Conservation (phyloP, 1,284 basidiomycete species). For the Cutaneotrichosporon sp. region DNA sequence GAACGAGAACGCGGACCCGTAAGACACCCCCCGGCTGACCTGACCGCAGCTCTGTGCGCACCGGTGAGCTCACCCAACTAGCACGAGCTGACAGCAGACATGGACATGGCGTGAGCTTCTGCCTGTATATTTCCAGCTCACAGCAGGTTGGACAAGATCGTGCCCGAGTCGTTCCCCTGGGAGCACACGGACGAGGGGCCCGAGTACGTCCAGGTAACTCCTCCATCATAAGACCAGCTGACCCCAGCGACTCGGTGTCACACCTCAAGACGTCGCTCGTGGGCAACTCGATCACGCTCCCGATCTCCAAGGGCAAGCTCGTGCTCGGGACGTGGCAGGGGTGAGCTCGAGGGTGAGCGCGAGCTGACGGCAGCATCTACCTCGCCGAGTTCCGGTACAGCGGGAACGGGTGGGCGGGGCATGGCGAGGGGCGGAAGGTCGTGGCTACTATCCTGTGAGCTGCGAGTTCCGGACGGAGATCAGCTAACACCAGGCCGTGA, state of each 20-base stretch:
- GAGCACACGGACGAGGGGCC: constrained; percentile 86
- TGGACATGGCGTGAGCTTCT: constrained; percentile 54
- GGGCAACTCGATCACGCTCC: constrained; percentile 77
- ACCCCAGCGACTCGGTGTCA: constrained; percentile 62
- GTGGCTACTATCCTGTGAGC: constrained; percentile 46
- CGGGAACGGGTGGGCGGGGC: constrained; percentile 47
- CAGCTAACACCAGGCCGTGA: constrained; percentile 4
- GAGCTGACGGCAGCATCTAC: constrained; percentile 31
- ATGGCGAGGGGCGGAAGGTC: constrained; percentile 45
- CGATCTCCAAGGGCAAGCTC: constrained; percentile 77
- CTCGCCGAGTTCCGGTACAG: constrained; percentile 44
- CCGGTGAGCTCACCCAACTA: constrained; percentile 9
- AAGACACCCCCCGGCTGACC: constrained; percentile 18
- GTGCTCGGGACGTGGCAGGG: constrained; percentile 91
- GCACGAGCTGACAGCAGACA: constrained; percentile 49
- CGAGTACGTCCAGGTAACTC: constrained; percentile 73
- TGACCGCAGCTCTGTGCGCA: constrained; percentile 10
- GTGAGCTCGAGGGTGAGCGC: not conserved
- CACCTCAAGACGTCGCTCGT: constrained; percentile 86
- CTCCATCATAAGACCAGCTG: no score
- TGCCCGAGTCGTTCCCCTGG: constrained; percentile 86
- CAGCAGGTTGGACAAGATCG: constrained; percentile 69
- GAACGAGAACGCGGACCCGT: constrained; percentile 52
- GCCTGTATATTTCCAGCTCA: not conserved
- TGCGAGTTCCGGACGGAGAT: no score